A percentile compares a stretch with the other conserved stretches of the same genome.
These are phyloP conservation scores for Hymenoscyphus linearis DNA, from an alignment of 2,329 filamentous ascomycete genomes.

Conservation along the genomic window DNA sequence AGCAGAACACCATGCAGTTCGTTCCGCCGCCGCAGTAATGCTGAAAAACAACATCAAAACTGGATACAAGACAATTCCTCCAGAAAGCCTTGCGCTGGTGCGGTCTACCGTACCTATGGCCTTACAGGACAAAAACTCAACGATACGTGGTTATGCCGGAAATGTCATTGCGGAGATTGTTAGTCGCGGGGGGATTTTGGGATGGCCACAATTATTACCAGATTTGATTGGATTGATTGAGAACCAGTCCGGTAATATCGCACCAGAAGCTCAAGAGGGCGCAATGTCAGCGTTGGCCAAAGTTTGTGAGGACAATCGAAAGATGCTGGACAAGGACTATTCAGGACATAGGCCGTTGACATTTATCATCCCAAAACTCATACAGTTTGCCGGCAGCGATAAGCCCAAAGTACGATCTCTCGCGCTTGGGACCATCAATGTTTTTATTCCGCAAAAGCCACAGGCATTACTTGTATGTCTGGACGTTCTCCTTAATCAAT, in stretches of 20 bases:
- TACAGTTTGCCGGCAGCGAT: slow-evolving; percentile 75
- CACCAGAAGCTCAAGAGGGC: slow-evolving; percentile 76
- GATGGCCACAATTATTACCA: slow-evolving; percentile 86
- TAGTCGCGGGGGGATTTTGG: slow-evolving; percentile 74
- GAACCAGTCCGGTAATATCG: slow-evolving; percentile 63
- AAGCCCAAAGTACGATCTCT: slow-evolving; percentile 72
- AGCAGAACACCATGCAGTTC: slow-evolving; percentile 66
- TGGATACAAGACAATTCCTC: slow-evolving; percentile 70
- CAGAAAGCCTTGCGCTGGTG: slow-evolving; percentile 68
- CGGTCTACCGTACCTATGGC: slow-evolving; percentile 72
- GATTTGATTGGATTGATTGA: slow-evolving; percentile 74
- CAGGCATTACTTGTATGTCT: slow-evolving; percentile 76
- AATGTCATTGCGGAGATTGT: slow-evolving; percentile 94
- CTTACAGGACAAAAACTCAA: slow-evolving; percentile 73
- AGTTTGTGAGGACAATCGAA: slow-evolving; percentile 94
- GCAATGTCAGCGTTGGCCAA: slow-evolving; percentile 90
- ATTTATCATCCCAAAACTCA: slow-evolving; percentile 83
- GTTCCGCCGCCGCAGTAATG: slow-evolving; percentile 86
- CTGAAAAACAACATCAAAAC: slow-evolving; percentile 87
- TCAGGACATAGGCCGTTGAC: slow-evolving; percentile 83
- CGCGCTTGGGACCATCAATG: slow-evolving; percentile 80
- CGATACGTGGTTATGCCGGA: slow-evolving; percentile 84
- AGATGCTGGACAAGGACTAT: slow-evolving; percentile 79
- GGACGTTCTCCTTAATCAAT: slow-evolving; percentile 72
- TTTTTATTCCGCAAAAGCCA: slow-evolving; percentile 82